Evolutionary conservation across 192 early-diverging fungal species (phyloP).

Genomic region (Linnemannia hyalina): DNA sequence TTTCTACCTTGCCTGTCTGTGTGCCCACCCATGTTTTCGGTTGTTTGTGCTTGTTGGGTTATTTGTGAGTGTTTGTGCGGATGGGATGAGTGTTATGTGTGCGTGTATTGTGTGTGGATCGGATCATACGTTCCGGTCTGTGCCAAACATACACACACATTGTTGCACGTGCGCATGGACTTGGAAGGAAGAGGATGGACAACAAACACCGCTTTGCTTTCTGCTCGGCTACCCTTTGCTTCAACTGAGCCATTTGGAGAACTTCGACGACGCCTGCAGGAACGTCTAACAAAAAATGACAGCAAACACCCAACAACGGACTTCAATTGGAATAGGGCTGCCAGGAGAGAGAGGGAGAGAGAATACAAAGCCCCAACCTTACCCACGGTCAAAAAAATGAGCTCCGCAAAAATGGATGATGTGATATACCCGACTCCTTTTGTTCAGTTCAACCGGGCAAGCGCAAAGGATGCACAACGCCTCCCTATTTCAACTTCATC

Average conservation of each 20-base stretch:
- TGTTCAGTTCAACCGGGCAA: neutral
- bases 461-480: neutral
- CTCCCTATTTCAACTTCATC: neutral
- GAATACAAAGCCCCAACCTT: neutral
- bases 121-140: slow-evolving; percentile 4
- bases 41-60: neutral
- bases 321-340: neutral
- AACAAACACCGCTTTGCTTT: neutral
- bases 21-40: neutral
- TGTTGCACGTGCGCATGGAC: neutral
- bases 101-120: neutral
- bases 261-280: neutral
- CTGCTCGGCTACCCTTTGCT: neutral
- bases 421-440: neutral
- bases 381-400: slow-evolving; percentile 1
- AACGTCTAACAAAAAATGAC: neutral
- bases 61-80: neutral
- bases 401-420: slow-evolving; percentile 1
- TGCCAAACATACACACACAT: slow-evolving; percentile 7
- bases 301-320: neutral
- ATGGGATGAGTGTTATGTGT: neutral
- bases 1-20: neutral
- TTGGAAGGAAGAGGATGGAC: neutral
- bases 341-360: neutral
- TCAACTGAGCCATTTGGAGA: neutral